phyloP scores from a whole-genome alignment of 2,329 filamentous ascomycete genomes.

The Blumeriella jaapii region DNA sequence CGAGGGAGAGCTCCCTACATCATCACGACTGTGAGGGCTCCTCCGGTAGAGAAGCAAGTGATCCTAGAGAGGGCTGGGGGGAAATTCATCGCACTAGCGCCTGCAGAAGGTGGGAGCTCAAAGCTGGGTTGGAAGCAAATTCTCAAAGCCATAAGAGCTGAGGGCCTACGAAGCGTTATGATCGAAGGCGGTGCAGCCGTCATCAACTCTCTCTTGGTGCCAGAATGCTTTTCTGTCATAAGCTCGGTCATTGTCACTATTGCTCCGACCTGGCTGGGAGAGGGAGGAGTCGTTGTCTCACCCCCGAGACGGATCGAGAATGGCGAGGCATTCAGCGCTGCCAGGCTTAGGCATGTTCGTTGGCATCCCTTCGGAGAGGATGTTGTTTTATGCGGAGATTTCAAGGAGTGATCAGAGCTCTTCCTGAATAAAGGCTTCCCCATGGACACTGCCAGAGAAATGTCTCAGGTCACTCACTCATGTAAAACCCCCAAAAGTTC shows the following conservation, averaged over 20 bases:
- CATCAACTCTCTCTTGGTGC: slow-evolving; percentile 68
- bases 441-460: neutral
- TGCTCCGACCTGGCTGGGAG: slow-evolving; percentile 81
- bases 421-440: neutral
- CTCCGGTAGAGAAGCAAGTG: neutral
- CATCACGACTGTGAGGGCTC: slow-evolving; percentile 33
- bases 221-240: slow-evolving; percentile 48
- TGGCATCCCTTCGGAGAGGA: slow-evolving; percentile 13
- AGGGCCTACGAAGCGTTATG: slow-evolving; percentile 63
- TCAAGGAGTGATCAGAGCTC: slow-evolving; percentile 2
- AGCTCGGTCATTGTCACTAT: slow-evolving; percentile 79
- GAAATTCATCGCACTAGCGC: slow-evolving; percentile 5
- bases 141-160: slow-evolving; percentile 8
- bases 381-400: slow-evolving; percentile 10
- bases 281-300: slow-evolving; percentile 67
- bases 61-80: slow-evolving; percentile 9
- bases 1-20: slow-evolving; percentile 46
- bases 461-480: neutral
- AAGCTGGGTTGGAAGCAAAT: slow-evolving; percentile 15
- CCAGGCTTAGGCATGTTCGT: slow-evolving; percentile 5
- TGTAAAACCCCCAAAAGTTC: too few relatives aligned
- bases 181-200: slow-evolving; percentile 77
- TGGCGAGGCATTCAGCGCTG: neutral
- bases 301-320: slow-evolving; percentile 33
- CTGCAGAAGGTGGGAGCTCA: neutral